These are phyloP conservation scores for Cucurbita ficifolia DNA, from an alignment of 306 rosid genomes.

Conservation along the genomic window DNA sequence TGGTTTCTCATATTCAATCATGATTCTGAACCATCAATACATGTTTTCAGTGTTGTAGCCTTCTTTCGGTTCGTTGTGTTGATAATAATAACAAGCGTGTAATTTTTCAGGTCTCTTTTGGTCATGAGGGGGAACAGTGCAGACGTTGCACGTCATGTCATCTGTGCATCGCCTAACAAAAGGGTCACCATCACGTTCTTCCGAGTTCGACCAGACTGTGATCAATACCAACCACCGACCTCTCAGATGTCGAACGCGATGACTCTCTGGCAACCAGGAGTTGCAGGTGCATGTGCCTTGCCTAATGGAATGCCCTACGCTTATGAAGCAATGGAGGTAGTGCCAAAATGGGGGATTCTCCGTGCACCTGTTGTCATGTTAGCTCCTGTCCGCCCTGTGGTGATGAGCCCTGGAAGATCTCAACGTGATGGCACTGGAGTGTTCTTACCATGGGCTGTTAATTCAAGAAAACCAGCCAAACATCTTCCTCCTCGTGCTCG, in stretches of 20 bases:
- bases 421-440: constrained; percentile 85
- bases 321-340: constrained; percentile 44
- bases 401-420: constrained; percentile 35
- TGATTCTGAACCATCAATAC: neutral
- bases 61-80: neutral
- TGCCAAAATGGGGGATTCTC: constrained; percentile 82
- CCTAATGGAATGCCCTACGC: constrained; percentile 42
- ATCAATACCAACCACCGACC: constrained; percentile 47
- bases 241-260: constrained; percentile 30
- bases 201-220: constrained; percentile 52
- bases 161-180: constrained; percentile 67
- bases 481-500: constrained; percentile 98
- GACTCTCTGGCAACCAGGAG: constrained; percentile 64
- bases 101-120: constrained; percentile 51
- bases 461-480: constrained; percentile 62
- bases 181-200: constrained; percentile 81
- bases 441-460: constrained; percentile 83
- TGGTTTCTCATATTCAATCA: neutral
- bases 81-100: neutral
- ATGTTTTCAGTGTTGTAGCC: neutral
- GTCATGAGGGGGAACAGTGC: constrained; percentile 98
- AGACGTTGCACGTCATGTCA: constrained; percentile 96
- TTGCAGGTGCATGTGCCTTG: constrained; percentile 34
- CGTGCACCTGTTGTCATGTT: constrained; percentile 64
- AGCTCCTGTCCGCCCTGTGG: constrained; percentile 55